These are phyloP conservation scores for Yamagishiella unicocca DNA, from an alignment of 139 green algal genomes.

Conservation along the genomic window DNA sequence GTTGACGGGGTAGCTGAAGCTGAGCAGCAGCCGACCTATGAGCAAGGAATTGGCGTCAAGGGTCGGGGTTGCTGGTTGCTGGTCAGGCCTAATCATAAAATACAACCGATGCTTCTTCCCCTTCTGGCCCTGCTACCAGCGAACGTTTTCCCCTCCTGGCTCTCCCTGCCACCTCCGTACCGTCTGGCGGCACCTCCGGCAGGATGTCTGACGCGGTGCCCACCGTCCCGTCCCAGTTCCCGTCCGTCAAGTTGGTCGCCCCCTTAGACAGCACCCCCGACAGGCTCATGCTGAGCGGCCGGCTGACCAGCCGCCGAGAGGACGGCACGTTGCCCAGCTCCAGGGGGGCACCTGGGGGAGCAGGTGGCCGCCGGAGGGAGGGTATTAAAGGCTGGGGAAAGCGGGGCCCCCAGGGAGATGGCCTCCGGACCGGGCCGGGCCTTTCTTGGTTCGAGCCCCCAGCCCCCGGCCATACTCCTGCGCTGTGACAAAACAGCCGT, in stretches of 20 bases:
- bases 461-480: too few species aligned
- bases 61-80: too few species aligned
- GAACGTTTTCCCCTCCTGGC: too few species aligned
- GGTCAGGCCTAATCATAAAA: background rate
- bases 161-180: too few species aligned
- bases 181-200: conserved; percentile 69
- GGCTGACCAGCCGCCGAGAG: conserved; percentile 43
- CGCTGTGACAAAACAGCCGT: too few species aligned
- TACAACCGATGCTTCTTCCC: background rate
- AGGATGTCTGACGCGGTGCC: conserved; percentile 43
- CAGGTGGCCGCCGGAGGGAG: too few species aligned
- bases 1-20: conserved; percentile 65
- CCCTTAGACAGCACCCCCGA: conserved; percentile 27
- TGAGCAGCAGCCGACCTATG: conserved; percentile 52
- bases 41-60: too few species aligned
- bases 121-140: background rate
- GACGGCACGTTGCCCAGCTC: conserved; percentile 18
- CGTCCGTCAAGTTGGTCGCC: conserved; percentile 55
- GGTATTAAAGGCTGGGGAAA: too few species aligned
- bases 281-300: conserved; percentile 49
- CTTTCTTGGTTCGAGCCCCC: too few species aligned
- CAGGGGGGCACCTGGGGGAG: conserved; percentile 52
- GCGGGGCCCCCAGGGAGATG: too few species aligned
- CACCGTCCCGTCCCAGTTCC: conserved; percentile 53
- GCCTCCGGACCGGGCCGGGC: too few species aligned